These are phyloP conservation scores for Sextonia rubra DNA, from an alignment of 164 flowering plant species.

Conservation along the genomic window DNA sequence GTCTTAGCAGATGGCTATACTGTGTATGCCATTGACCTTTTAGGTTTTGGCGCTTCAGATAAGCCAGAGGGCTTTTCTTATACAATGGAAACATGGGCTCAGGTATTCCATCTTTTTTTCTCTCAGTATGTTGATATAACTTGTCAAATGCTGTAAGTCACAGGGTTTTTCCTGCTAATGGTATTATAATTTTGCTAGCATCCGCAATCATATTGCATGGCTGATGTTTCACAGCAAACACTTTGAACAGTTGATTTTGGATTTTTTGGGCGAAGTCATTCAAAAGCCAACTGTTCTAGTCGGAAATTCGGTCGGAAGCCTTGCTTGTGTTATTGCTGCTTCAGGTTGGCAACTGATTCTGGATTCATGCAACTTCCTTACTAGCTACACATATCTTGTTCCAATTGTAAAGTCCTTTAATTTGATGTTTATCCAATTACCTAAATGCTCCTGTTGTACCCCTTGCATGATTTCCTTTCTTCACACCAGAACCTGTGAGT, in stretches of 20 bases:
- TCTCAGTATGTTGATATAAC: constrained; percentile 1
- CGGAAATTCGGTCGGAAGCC: constrained; percentile 95
- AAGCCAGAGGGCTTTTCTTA: constrained; percentile 72
- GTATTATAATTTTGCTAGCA: not conserved
- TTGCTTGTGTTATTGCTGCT: constrained; percentile 91
- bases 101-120: constrained; percentile 31
- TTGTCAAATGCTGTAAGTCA: not conserved
- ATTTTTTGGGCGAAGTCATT: constrained; percentile 69
- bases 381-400: not conserved
- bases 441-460: not conserved
- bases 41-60: constrained; percentile 91
- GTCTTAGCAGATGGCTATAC: constrained; percentile 44
- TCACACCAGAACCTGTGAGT: constrained; percentile 37
- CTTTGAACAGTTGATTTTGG: constrained; percentile 61
- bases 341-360: constrained; percentile 39
- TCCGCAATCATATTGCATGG: not conserved
- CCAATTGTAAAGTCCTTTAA: not conserved
- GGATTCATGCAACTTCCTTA: not conserved
- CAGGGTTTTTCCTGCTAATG: not conserved
- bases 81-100: constrained; percentile 89
- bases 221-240: constrained; percentile 3
- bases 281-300: constrained; percentile 71
- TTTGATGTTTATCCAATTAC: not conserved
- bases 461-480: not conserved
- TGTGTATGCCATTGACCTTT: constrained; percentile 82